Evolutionary conservation across 768 basidiomycete species (phyloP), one percentile per base, ranked within the genome.

Genomic region (Sutorius australiensis): DNA sequence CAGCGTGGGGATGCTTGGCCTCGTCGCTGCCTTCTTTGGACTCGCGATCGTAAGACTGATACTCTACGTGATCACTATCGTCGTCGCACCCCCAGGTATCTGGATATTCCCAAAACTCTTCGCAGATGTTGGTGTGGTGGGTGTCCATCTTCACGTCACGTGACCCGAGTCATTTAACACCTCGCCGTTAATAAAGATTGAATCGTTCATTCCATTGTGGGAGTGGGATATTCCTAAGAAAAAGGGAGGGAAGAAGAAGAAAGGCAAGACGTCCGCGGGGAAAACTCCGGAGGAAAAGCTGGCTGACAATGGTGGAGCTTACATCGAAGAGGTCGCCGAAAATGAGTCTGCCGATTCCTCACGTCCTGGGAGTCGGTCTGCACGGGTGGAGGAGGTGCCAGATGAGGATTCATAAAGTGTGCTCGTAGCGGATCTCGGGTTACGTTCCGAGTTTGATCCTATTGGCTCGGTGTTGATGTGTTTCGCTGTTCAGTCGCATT

Each of bases 51-150:
- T 98, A 48, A 83, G 97, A 46, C 76, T 98, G 49, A 89, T 99
- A 61, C 87, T 98, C 75, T 98, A 93, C 73, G 80, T 95, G 70
- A 82, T 94, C 64, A 95, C 95, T n/a, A 68, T 95, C 59, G 72
- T 98, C 63, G 83, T 83, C 51, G 85, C 83, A 31, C 83, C 85
- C 55, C 92, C 92, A 13, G 97, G 95, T 39, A 97, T 99, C 44
- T 99, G 97, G 97, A 88, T 98, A 74, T 99, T 98, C 78, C 97
- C 97, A 0, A 87, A 95, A 67, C 75, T 99, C 31, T 98, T 99
- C 60, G 97, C 95, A 13, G 95, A 99, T 64, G 95, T 98, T 50
- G 95, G 97, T 70, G 95, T 98, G 66, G 97, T 99, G 68, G 72
- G 95, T 85, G 3, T 33, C 24, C 31, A 46, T 37, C 3, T 42